Conservation (phyloP, 1,284 basidiomycete species). For the Amylostereum areolatum region DNA sequence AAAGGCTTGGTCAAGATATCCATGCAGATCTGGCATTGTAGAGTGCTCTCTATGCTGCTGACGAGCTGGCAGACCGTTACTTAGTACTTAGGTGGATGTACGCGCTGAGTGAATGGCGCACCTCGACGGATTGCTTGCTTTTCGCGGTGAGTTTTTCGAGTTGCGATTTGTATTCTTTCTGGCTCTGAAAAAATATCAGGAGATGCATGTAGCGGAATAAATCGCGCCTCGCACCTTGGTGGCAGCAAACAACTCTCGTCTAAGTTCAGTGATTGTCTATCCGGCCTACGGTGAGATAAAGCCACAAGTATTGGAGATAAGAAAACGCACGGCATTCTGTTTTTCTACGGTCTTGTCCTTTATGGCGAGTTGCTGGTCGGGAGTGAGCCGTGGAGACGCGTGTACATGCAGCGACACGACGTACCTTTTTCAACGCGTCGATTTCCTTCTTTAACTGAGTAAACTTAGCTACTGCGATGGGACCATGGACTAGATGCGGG, state of each 20-base stretch:
- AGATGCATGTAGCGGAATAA: background rate
- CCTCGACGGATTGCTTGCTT: conserved; percentile 50
- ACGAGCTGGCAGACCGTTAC: conserved; percentile 36
- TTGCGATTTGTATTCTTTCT: conserved; percentile 43
- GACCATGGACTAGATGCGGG: conserved; percentile 13
- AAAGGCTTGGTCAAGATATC: conserved; percentile 58
- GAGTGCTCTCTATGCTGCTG: conserved; percentile 44
- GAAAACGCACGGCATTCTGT: conserved; percentile 44
- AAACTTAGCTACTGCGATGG: conserved; percentile 36
- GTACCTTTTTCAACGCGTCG: conserved; percentile 44
- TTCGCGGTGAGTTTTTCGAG: conserved; percentile 41
- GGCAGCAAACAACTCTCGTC: conserved; percentile 30
- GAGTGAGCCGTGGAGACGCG: conserved; percentile 21
- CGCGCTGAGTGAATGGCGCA: conserved; percentile 14
- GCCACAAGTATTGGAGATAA: background rate
- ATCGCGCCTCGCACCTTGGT: conserved; percentile 23
- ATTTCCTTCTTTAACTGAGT: conserved; percentile 33
- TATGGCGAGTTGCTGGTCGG: conserved; percentile 33
- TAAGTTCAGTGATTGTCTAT: conserved; percentile 46
- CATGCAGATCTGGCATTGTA: conserved; percentile 73
- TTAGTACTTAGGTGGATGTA: conserved; percentile 1
- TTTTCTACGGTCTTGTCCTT: conserved; percentile 48
- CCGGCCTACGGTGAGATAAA: background rate
- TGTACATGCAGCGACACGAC: conserved; percentile 17
- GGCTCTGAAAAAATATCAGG: conserved; percentile 29